Base-by-base conservation (phyloP, 2,329 filamentous ascomycete genomes). In the Colletotrichum simmondsii region DNA sequence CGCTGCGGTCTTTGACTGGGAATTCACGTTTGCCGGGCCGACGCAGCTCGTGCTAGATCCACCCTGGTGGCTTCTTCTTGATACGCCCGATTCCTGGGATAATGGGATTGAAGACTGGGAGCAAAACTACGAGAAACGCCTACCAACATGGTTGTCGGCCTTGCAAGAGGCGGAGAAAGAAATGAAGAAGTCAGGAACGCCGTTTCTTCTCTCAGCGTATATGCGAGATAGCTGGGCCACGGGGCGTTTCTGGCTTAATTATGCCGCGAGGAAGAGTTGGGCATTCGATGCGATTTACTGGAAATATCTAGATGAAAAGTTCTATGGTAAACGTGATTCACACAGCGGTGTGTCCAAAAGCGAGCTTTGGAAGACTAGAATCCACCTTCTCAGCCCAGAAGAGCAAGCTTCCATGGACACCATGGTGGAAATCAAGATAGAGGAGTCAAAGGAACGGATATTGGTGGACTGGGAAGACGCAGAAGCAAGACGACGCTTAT, bases 21-120 rank as follows among this genome's bases (percentile, higher is more conserved):
- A 72, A 6, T 68, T 49, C 12, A 30, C 64, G 2, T 72, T 68
- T 52, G 58, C 32, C 2, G 69, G 35, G 4, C 69, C 58, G 1
- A 58, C 53, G 14, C 64, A 72, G 22, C 84, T 83, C 56, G 63
- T 57, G 10, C 76, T 79, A 57, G 79, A 81, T 60, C 28, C 28
- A 32, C 83, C 83, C 0, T 84, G 81, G 82, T 85, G 82, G 83
- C 75, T 85, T 2, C 77, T 85, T 1, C 71, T 84, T 2, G 68
- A 80, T 11, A 53, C 63, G 16, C 77, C 79, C 0, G 81, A 85
- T 42, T 72, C 74, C 16, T 85, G 83, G 81, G 19, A 61, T 1
- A 66, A 62, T 3, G 82, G 80, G 1, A 75, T 81, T 19, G 74
- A 75, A 0, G 65, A 74, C 10, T 86, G 82, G 80, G 76, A 69